Base-by-base conservation (phyloP, 1,284 basidiomycete species). In the Sporisorium iseilematis-ciliati region DNA sequence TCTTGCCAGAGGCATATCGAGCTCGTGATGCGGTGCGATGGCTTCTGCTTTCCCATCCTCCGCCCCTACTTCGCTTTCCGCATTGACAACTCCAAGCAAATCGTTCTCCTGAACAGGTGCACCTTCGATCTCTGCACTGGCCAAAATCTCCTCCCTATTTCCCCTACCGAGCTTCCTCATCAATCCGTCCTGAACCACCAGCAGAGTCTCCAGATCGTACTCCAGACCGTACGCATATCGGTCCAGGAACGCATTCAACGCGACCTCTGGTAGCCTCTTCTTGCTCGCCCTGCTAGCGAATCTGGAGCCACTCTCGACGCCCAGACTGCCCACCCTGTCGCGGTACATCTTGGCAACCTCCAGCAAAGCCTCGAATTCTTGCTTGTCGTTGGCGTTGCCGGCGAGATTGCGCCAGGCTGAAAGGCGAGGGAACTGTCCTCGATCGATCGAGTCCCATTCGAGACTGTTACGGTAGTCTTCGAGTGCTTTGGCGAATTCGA, bases 181-280 rank as follows among this genome's bases (percentile, higher is more conserved):
- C 45, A 77, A 33, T 4, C 29, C 46, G 1, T 21, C 21, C 48
- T 72, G 69, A 1, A 73, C 40, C 35, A 65, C 46, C 49, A 61
- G 61, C 31, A 77, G 50, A 5, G 46, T 11, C 26, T 64, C 59
- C 20, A 60, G 18, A 33, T 69, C 59, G 51, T 64, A 62, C 46
- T 70, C 70, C 33, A 77, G 38, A 0, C 75, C 75, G n/a, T 45
- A 61, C 20, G 23, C 23, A 33, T 77, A 73, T 23, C 75, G 12
- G 31, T 77, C 64, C 23, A 67, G 18, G n/a, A 73, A 68, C 12
- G 63, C 66, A 46, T 69, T 66, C 33, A 77, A 42, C 33, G 57
- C 75, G 10, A 77, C 18, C 38, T 77, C 75, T 0, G 75, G 75
- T 3, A 60, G 25, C 4, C 57, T 16, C 18, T 65, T 40, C 12